A percentile compares a stretch with the other conserved stretches of the same genome.
Evolutionary conservation across 176 grass and related monocot species (phyloP).

Genomic region (Cenchrus purpureus): DNA sequence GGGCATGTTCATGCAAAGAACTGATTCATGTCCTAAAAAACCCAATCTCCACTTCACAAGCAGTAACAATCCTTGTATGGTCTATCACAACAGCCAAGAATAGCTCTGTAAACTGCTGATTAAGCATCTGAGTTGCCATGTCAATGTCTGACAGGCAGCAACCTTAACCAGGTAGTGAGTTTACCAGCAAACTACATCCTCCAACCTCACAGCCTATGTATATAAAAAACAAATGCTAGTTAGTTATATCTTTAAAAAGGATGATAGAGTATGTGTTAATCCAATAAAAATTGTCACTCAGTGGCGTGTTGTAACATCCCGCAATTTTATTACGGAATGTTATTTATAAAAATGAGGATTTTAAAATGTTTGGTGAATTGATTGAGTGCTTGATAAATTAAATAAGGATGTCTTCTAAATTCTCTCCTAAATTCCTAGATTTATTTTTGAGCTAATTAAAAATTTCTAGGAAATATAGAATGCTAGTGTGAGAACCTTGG

Average conservation of each 20-base stretch:
- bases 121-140: conserved; percentile 94
- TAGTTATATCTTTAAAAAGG: neutral
- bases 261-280: neutral
- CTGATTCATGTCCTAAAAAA: conserved; percentile 53
- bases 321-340: too few relatives aligned
- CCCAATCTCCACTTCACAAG: conserved; percentile 97
- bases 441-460: too few relatives aligned
- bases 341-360: too few relatives aligned
- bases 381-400: too few relatives aligned
- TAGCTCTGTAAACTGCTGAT: conserved; percentile 88
- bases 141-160: conserved; percentile 98
- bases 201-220: conserved; percentile 77
- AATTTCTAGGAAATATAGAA: too few relatives aligned
- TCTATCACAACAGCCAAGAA: conserved; percentile 96
- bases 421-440: too few relatives aligned
- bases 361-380: too few relatives aligned
- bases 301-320: neutral
- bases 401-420: too few relatives aligned
- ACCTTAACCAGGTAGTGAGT: conserved; percentile 93
- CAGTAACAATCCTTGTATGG: conserved; percentile 89
- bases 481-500: too few relatives aligned
- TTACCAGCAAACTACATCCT: conserved; percentile 96
- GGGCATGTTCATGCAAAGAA: too few relatives aligned
- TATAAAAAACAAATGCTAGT: conserved; percentile 23
- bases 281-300: neutral